Evolutionary conservation across 2,329 filamentous ascomycete genomes (phyloP), one percentile per base, ranked within the genome.

Genomic region (Beauveria varroae): DNA sequence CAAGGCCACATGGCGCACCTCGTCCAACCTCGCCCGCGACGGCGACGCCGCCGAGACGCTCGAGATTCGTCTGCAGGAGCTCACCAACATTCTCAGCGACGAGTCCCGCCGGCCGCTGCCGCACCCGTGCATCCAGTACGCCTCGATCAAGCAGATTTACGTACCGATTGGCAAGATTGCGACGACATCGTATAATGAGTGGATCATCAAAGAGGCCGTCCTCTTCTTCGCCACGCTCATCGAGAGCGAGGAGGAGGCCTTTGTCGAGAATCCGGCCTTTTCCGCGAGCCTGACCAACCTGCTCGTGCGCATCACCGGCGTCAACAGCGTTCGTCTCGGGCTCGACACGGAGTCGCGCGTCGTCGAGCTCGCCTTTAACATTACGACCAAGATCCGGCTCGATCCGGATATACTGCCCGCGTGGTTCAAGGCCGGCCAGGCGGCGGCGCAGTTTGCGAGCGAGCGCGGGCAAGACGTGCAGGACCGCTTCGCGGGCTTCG

Each of bases 211-310:
- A 65, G 90, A 93, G 70, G 89, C 90, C 28, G 89, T 96, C 43
- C 80, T 88, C 46, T 87, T 97, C 71, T 97, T 97, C 74, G 91
- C 91, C 62, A 92, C 91, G 18, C 82, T 99, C 65, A 90, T 98
- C 68, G 95, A 99, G 75, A 95, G 92, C 72, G 95, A 98, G 74
- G 93, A 97, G 75, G 95, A 97, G 71, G 91, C 92, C 41, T 96
- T 98, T 69, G 85, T 97, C 53, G 90, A 96, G 70, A 96, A 90
- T 69, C 84, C 88, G 37, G 82, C 85, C 60, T 99, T 99, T 72
- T 91, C 95, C 2, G 85, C 87, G 62, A 93, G 91, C 68, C 75
- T 99, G 70, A 95, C 96, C 70, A 91, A 91, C 67, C 84, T 99
- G 63, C 82, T 97, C 56, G 85, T 91, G 63, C 86, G 88, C 65